Evolutionary conservation across 495 filamentous ascomycete genomes (phyloP), one percentile per base, ranked within the genome.

Genomic region (Neurospora tetrasperma): DNA sequence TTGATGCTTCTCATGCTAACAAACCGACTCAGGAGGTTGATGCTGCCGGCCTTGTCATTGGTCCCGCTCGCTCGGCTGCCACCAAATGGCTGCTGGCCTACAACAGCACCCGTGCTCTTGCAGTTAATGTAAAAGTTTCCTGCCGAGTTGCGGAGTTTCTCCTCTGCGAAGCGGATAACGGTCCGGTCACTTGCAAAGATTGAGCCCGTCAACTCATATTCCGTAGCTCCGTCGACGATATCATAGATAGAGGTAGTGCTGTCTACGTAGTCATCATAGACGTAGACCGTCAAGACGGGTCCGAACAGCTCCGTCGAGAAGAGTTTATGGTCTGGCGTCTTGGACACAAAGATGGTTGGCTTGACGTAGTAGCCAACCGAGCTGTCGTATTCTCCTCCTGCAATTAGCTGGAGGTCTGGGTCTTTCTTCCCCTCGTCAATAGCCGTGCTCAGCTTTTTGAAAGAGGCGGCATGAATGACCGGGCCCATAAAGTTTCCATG

Each of bases 101-200:
- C 93, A 44, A 97, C 93, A 10, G 94, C 94, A 69, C 93, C 94
- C 4, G 94, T 97, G 80, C 90, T 91, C 88, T 97, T 96, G 85
- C 91, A 93, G 84, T 97, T 97, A 83, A 96, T 89, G 81, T 96
- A 96, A 83, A 95, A 96, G 83, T 96, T 96, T 23, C 93, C 93
- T 42, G 93, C 91, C 4, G 92, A 82, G 78, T 94, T 91, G 76
- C 90, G 88, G 71, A 96, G 89, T 71, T 84, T 87, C 62, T 94
- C 88, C 79, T 94, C 90, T 5, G 93, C 93, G 43, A 86, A 78
- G 18, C 87, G 86, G 72, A 94, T 81, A 23, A 88, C 91, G 66
- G 83, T 83, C 27, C 92, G 88, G 80, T 94, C 91, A 68, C 87
- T 81, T 4, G 93, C 90, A 79, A 96, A 96, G 69, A 96, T 84